These are phyloP conservation scores for Cladophialophora carrionii DNA, from an alignment of 2,329 filamentous ascomycete genomes.

Conservation along the genomic window DNA sequence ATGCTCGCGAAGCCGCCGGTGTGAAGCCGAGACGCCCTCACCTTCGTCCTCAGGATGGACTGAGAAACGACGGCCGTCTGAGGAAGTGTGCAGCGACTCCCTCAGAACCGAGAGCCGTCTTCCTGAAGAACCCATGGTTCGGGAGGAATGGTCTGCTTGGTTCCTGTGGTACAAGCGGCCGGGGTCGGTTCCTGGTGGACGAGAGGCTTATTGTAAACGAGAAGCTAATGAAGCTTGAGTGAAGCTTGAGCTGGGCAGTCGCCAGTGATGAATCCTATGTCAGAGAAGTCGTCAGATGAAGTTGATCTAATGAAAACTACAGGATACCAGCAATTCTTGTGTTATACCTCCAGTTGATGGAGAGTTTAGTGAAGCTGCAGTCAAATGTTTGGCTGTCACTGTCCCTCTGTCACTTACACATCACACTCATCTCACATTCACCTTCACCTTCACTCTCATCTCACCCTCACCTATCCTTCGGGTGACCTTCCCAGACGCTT, in stretches of 20 bases:
- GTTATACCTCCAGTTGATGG: neutral
- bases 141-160: conserved; percentile 8
- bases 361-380: neutral
- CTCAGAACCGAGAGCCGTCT: conserved; percentile 51
- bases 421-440: neutral
- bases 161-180: neutral
- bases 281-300: neutral
- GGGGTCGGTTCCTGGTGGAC: neutral
- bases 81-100: conserved; percentile 39
- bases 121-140: conserved; percentile 51
- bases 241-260: neutral
- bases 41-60: conserved; percentile 57
- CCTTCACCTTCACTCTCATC: neutral
- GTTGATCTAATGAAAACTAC: neutral
- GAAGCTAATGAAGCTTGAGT: neutral
- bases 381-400: neutral
- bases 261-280: neutral
- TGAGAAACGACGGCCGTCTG: conserved; percentile 38
- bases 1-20: conserved; percentile 84
- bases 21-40: conserved; percentile 79
- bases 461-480: neutral
- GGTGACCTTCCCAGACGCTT: neutral
- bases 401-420: neutral
- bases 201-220: conserved; percentile 7
- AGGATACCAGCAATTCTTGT: neutral